A percentile compares a stretch with the other conserved stretches of the same genome.
Conservation (phyloP, 2,329 filamentous ascomycete species). For the Neobulgaria alba region DNA sequence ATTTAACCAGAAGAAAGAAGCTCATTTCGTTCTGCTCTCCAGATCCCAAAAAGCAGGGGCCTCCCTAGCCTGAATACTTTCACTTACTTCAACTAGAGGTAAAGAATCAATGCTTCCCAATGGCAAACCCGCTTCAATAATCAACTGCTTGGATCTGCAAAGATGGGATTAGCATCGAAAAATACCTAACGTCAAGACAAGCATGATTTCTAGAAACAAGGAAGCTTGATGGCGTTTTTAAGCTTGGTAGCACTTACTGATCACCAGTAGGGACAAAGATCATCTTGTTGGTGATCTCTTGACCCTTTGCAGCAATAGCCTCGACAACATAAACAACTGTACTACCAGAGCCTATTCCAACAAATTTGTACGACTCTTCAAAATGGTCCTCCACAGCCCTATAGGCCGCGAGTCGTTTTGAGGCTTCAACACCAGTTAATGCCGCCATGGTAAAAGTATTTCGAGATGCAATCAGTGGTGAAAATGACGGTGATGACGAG, state of each 20-base stretch:
- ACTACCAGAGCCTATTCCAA: conserved; percentile 75
- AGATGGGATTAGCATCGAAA: not conserved
- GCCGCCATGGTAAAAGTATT: not conserved
- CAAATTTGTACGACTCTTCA: conserved; percentile 48
- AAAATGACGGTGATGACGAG: not conserved
- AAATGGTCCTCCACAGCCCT: conserved; percentile 69
- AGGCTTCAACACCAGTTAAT: conserved; percentile 55
- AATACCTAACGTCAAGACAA: not conserved
- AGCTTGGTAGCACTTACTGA: conserved; percentile 9
- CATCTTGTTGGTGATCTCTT: conserved; percentile 51
- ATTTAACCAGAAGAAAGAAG: no score
- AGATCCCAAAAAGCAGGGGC: no score
- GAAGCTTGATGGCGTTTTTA: no score
- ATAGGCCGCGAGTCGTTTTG: conserved; percentile 67
- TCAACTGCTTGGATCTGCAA: conserved; percentile 63
- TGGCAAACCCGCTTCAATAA: conserved; percentile 68
- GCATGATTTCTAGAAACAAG: no score
- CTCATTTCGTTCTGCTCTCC: no score
- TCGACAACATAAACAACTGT: conserved; percentile 82
- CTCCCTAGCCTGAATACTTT: no score
- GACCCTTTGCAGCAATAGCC: conserved; percentile 58
- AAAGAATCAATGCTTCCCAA: conserved; percentile 44
- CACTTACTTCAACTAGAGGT: conserved; percentile 25
- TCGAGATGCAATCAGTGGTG: not conserved
- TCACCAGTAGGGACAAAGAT: conserved; percentile 82